These are phyloP conservation scores for Anisodus acutangulus DNA, from an alignment of 257 asterid genomes.

Conservation along the genomic window DNA sequence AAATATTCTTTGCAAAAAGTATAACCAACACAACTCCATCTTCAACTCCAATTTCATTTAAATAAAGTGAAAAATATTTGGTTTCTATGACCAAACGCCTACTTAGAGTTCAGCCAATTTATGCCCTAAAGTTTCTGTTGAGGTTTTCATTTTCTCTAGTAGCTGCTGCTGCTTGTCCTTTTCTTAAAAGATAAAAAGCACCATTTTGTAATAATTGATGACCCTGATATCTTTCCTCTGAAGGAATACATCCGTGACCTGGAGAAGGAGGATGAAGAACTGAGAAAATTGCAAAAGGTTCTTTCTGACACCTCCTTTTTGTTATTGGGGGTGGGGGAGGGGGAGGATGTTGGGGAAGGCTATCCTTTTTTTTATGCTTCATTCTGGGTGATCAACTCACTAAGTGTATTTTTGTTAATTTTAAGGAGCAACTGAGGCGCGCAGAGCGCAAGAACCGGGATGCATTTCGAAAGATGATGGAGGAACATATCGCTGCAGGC, in stretches of 20 bases:
- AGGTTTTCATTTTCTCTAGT: constrained; percentile 19
- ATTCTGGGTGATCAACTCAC: background rate
- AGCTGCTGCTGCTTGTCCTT: constrained; percentile 6
- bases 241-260: constrained; percentile 94
- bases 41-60: no score
- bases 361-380: constrained; percentile 5
- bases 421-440: constrained; percentile 81
- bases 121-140: constrained; percentile 18
- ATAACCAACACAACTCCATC: no score
- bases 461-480: constrained; percentile 89
- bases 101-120: background rate
- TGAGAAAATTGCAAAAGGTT: constrained; percentile 84
- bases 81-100: no score
- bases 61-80: no score
- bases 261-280: constrained; percentile 96
- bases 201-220: constrained; percentile 11
- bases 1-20: no score
- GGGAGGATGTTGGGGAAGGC: background rate
- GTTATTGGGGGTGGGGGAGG: background rate
- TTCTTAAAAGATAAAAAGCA: background rate
- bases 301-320: constrained; percentile 26
- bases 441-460: constrained; percentile 94
- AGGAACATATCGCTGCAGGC: constrained; percentile 81
- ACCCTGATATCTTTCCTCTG: constrained; percentile 33
- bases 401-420: background rate